Conservation (phyloP, 352 stramenopile genomes). For the Globisporangium nunn region DNA sequence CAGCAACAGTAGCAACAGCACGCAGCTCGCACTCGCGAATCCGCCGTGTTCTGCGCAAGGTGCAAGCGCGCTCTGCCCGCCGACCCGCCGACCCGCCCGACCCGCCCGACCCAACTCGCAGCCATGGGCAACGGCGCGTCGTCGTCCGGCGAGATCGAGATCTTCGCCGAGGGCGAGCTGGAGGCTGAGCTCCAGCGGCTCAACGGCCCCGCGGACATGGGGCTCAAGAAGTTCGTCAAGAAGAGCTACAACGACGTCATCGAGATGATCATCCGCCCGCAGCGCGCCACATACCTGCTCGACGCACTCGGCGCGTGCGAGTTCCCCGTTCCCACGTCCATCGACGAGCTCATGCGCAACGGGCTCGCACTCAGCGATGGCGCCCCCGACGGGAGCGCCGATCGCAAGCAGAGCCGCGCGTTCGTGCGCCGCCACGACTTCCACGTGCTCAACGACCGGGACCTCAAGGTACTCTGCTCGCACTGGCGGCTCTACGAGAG, state of each 20-base stretch:
- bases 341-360: neutral
- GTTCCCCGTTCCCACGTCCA: constrained; percentile 27
- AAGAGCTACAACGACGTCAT: constrained; percentile 76
- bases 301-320: constrained; percentile 36
- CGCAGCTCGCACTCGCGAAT: too few relatives aligned
- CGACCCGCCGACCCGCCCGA: too few relatives aligned
- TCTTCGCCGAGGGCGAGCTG: constrained; percentile 77
- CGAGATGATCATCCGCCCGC: constrained; percentile 62
- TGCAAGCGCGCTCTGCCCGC: too few relatives aligned
- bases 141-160: constrained; percentile 59
- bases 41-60: neutral
- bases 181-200: constrained; percentile 62
- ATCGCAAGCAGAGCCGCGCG: neutral
- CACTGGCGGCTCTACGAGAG: constrained; percentile 61
- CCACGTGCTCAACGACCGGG: constrained; percentile 61
- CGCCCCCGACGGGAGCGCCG: constrained; percentile 4
- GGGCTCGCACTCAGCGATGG: constrained; percentile 7
- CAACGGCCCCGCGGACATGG: constrained; percentile 56
- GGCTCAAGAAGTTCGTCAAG: constrained; percentile 65
- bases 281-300: constrained; percentile 44
- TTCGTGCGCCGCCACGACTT: constrained; percentile 46
- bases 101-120: neutral
- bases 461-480: constrained; percentile 56
- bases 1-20: too few relatives aligned
- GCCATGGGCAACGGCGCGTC: constrained; percentile 60